Conservation (phyloP, 73 alveolate genomes). For the Symbiodinium pilosum region DNA sequence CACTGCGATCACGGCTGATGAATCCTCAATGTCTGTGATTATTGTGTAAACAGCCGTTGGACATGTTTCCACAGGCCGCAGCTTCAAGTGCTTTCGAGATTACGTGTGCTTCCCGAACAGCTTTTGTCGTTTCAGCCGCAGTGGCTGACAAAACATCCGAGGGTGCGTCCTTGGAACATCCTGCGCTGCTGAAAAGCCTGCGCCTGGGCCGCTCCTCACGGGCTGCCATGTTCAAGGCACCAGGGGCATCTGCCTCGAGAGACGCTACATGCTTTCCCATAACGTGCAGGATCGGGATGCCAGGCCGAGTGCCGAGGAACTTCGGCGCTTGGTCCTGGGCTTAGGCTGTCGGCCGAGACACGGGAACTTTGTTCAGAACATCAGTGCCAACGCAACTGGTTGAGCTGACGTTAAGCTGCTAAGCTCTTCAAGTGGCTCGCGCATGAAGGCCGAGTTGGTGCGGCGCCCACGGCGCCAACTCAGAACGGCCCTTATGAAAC, state of each 20-base stretch:
- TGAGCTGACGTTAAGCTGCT: no score
- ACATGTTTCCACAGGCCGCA: slow-evolving; percentile 19
- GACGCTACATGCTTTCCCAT: neutral
- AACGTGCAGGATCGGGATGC: slow-evolving; percentile 68
- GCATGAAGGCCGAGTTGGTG: slow-evolving; percentile 45
- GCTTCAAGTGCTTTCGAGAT: slow-evolving; percentile 77
- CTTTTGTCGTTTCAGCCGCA: no score
- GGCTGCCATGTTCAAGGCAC: slow-evolving; percentile 57
- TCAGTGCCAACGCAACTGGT: neutral
- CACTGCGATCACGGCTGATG: neutral
- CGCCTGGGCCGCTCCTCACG: slow-evolving; percentile 66
- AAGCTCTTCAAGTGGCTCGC: neutral
- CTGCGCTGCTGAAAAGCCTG: slow-evolving; percentile 49
- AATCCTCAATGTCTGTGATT: no score
- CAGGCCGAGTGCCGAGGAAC: slow-evolving; percentile 68
- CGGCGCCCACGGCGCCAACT: slow-evolving; percentile 85
- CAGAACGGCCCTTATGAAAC: neutral
- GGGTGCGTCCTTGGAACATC: slow-evolving; percentile 74
- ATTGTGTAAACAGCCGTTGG: no score
- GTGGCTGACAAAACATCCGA: neutral
- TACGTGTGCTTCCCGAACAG: neutral
- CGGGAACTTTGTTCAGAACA: neutral
- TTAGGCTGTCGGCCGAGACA: neutral
- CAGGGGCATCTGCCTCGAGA: no score
- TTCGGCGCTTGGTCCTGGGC: slow-evolving; percentile 21